phyloP scores from a whole-genome alignment of 306 rosid species.

The Gynostemma pentaphyllum region DNA sequence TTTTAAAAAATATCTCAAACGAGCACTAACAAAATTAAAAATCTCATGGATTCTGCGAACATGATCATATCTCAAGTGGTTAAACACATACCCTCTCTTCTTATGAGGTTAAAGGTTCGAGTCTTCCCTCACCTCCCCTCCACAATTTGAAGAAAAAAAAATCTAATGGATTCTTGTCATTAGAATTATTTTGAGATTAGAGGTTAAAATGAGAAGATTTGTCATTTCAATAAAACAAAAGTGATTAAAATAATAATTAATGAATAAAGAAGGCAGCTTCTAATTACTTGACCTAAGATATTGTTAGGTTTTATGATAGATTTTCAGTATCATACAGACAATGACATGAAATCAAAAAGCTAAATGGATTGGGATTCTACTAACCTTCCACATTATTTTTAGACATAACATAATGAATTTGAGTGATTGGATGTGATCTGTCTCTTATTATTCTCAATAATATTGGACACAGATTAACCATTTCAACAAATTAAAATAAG shows the following conservation, averaged over 20 bases:
- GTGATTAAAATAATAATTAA: conserved; percentile 2
- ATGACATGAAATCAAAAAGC: conserved; percentile 16
- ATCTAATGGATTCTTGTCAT: neutral
- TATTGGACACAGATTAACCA: neutral
- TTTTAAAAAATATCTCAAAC: no score
- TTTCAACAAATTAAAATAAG: no score
- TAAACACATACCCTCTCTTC: no score
- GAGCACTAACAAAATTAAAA: neutral
- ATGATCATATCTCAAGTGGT: no score
- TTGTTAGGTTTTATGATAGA: conserved; percentile 18
- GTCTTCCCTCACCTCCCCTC: no score
- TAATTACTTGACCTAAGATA: conserved; percentile 11
- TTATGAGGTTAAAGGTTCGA: no score
- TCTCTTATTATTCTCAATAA: conserved; percentile 1
- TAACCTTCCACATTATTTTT: conserved; percentile 17
- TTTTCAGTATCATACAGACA: conserved; percentile 20
- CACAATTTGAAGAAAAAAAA: no score
- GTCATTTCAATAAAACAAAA: neutral
- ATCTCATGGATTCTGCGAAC: no score
- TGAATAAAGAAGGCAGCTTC: neutral
- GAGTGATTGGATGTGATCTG: conserved; percentile 16
- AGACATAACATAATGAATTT: conserved; percentile 16
- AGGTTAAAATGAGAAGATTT: conserved; percentile 4
- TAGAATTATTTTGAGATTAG: conserved; percentile 5
- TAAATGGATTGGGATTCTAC: conserved; percentile 13